These are phyloP conservation scores for Boletus barrowsii DNA, from an alignment of 768 basidiomycete species.

Conservation along the genomic window DNA sequence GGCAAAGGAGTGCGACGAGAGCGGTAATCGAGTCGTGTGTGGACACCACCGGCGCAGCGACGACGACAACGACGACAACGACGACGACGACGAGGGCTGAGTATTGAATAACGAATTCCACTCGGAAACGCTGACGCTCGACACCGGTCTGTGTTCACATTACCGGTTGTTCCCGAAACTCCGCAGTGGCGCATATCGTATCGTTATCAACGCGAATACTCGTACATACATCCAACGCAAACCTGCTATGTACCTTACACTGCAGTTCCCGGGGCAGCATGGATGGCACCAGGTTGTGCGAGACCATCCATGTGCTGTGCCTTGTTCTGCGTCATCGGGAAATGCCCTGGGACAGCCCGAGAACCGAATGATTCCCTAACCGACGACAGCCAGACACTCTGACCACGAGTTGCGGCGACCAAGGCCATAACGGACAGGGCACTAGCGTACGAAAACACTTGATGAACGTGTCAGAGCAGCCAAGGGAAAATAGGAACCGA, in stretches of 20 bases:
- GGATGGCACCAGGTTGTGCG: no score
- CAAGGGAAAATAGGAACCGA: neutral
- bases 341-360: slow-evolving; percentile 3
- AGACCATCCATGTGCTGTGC: neutral
- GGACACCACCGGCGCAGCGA: slow-evolving; percentile 6
- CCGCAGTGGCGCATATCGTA: slow-evolving; percentile 22
- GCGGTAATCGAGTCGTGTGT: slow-evolving; percentile 7
- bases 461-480: neutral
- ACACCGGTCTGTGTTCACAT: slow-evolving; percentile 12
- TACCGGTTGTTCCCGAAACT: slow-evolving; percentile 30
- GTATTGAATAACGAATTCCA: slow-evolving; percentile 9
- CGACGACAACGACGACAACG: slow-evolving; percentile 3
- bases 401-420: slow-evolving; percentile 28
- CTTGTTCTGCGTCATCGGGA: slow-evolving; percentile 17
- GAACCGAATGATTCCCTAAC: slow-evolving; percentile 31
- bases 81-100: slow-evolving; percentile 4
- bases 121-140: slow-evolving; percentile 17
- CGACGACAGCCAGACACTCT: slow-evolving; percentile 30
- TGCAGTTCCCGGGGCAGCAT: no score
- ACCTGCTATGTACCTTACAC: no score
- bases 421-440: slow-evolving; percentile 24
- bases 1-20: slow-evolving; percentile 11
- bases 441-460: slow-evolving; percentile 34
- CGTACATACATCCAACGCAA: no score
- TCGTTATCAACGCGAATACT: no score